A percentile compares a stretch with the other conserved stretches of the same genome.
Evolutionary conservation across 257 asterid species (phyloP).

Genomic region (Primulina eburnea): DNA sequence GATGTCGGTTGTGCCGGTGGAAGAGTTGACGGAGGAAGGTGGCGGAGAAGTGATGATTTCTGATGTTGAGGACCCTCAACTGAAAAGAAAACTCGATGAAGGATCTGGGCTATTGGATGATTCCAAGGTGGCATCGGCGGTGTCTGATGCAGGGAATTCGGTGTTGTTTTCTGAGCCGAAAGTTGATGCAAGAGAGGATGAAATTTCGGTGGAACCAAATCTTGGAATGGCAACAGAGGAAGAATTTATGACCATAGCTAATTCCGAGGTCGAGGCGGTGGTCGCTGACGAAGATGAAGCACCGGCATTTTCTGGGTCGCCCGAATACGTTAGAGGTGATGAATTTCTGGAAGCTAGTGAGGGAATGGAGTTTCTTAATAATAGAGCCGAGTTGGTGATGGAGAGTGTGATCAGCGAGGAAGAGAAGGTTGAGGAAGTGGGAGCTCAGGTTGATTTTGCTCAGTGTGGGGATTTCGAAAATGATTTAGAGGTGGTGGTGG

Average conservation of each 20-base stretch:
- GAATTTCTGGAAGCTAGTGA: slow-evolving; percentile 20
- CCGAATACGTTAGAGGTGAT: slow-evolving; percentile 6
- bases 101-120: no score
- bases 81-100: no score
- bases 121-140: no score
- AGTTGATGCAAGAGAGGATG: neutral
- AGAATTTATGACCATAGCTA: slow-evolving; percentile 16
- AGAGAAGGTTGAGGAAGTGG: slow-evolving; percentile 27
- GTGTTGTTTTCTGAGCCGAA: slow-evolving; percentile 7
- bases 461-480: slow-evolving; percentile 23
- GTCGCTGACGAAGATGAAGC: slow-evolving; percentile 4
- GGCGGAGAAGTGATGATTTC: no score
- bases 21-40: no score
- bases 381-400: slow-evolving; percentile 9
- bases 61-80: no score
- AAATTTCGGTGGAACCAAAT: slow-evolving; percentile 13
- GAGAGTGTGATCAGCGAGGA: slow-evolving; percentile 16
- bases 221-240: slow-evolving; percentile 14
- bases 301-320: slow-evolving; percentile 3
- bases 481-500: slow-evolving; percentile 19
- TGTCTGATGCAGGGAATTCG: slow-evolving; percentile 19
- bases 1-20: neutral
- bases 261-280: slow-evolving; percentile 19
- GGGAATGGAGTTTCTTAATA: slow-evolving; percentile 18
- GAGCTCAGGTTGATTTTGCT: slow-evolving; percentile 18